phyloP scores from a whole-genome alignment of 495 filamentous ascomycete genomes.

The Wilcoxina mikolae region DNA sequence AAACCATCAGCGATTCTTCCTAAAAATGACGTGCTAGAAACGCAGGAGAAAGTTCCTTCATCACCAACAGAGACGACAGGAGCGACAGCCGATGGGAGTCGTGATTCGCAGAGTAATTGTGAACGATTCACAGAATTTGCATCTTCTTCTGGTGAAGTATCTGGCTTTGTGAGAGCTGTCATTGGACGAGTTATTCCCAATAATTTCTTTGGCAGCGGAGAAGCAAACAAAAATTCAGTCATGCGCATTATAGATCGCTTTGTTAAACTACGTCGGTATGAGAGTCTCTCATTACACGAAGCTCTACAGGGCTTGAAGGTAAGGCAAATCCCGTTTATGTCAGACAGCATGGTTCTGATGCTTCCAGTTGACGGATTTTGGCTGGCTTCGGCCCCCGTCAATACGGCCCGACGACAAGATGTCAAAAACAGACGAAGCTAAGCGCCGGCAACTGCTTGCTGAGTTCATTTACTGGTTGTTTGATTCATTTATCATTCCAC shows the following conservation, averaged over 20 bases:
- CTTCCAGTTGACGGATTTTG: conserved; percentile 44
- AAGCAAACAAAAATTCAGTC: conserved; percentile 48
- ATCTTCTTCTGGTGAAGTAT: conserved; percentile 53
- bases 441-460: conserved; percentile 62
- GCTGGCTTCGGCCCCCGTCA: conserved; percentile 53
- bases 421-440: conserved; percentile 54
- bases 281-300: conserved; percentile 65
- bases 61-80: too few species aligned
- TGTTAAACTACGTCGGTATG: conserved; percentile 61
- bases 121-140: conserved; percentile 52
- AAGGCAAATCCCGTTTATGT: conserved; percentile 13
- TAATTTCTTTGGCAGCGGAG: conserved; percentile 55
- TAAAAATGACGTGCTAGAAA: conserved; percentile 7
- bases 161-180: conserved; percentile 74
- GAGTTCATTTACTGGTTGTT: conserved; percentile 88
- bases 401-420: conserved; percentile 36
- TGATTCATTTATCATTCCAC: conserved; percentile 77
- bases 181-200: conserved; percentile 59
- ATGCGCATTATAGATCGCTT: conserved; percentile 59
- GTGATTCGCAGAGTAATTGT: background rate
- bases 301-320: conserved; percentile 66
- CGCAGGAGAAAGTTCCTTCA: background rate
- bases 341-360: background rate
- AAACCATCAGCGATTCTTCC: background rate
- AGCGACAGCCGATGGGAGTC: background rate